phyloP scores from a whole-genome alignment of 192 early-diverging fungal species.

The Cetraspora pellucida region DNA sequence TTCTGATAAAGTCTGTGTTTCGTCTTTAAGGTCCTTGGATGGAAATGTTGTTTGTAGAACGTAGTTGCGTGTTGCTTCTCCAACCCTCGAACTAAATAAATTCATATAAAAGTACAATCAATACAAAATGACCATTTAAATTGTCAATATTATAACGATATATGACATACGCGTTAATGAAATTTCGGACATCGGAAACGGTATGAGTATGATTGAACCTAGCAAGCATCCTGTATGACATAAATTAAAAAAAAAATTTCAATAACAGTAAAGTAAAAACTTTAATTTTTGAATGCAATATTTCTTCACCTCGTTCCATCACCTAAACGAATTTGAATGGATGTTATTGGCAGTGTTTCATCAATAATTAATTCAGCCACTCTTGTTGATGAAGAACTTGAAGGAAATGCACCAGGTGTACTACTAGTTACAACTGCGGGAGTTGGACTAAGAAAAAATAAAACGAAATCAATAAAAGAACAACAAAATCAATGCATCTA shows the following conservation, averaged over 20 bases:
- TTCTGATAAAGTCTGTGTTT: slow-evolving; percentile 70
- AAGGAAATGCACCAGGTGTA: not conserved
- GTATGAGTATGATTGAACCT: slow-evolving; percentile 91
- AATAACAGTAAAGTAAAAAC: not conserved
- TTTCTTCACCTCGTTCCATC: slow-evolving; percentile 74
- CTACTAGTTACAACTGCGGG: not conserved
- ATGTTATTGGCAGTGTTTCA: slow-evolving; percentile 72
- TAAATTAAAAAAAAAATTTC: not conserved
- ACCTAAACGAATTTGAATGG: slow-evolving; percentile 88
- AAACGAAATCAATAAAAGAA: not conserved
- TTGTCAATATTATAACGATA: not conserved
- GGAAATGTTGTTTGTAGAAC: slow-evolving; percentile 87
- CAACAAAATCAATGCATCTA: slow-evolving; percentile 37
- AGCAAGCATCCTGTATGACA: slow-evolving; percentile 66
- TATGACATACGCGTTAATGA: slow-evolving; percentile 64
- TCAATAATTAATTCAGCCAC: slow-evolving; percentile 65
- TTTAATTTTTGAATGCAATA: not conserved
- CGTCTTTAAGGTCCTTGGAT: slow-evolving; percentile 74
- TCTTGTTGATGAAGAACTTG: slow-evolving; percentile 27
- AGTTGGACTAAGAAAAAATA: not conserved
- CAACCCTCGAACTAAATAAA: slow-evolving; percentile 57
- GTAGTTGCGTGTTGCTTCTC: slow-evolving; percentile 63
- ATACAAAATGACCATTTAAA: not conserved
- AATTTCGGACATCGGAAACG: slow-evolving; percentile 79
- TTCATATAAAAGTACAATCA: not conserved